Base-by-base conservation (phyloP, 306 rosid species). In the Dryas octopetala region DNA sequence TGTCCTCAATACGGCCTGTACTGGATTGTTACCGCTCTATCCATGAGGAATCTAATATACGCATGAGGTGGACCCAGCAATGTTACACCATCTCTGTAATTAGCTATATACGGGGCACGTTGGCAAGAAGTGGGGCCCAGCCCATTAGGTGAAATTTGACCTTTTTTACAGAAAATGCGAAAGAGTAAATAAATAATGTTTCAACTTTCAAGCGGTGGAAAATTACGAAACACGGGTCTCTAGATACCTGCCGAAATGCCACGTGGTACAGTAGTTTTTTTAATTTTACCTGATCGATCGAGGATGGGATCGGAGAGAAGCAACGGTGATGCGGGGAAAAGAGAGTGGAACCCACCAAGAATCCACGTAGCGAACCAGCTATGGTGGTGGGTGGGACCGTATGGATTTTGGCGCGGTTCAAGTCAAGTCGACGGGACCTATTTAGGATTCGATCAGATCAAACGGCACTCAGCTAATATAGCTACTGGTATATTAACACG, bases 101-200 rank as follows among this genome's bases (percentile, higher is more conserved):
- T 60, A 77, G 76, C 4, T 32, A 32, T 23, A n/a, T 76, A 82
- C 76, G 84, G 83, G 90, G 73, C 86, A 66, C 59, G 17, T 65
- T 63, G 64, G 55, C 58, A 50, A 38, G 43, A 64, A 5, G 14
- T 15, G 49, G 77, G 89, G 53, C 53, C 80, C 68, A 63, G 1
- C 13, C 23, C 9, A 62, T 75, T 82, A 44, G 84, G 87, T 83
- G 70, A 62, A 78, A 55, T 74, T 82, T 66, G 60, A 62, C 75
- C 19, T 9, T 66, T 23, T 66, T 48, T 32, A 58, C 12, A 17
- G n/a, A 66, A 60, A 16, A 55, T 12, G 68, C 17, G 38, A 47
- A 43, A 4, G 2, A 41, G 9, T 17, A 38, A 54, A 19, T 40
- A 23, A 0, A 23, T 23, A 23, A 23, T 23, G 23, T 23, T 23